Conservation (phyloP, 371 early-diverging fungal genomes). For the Mortierella sp. region DNA sequence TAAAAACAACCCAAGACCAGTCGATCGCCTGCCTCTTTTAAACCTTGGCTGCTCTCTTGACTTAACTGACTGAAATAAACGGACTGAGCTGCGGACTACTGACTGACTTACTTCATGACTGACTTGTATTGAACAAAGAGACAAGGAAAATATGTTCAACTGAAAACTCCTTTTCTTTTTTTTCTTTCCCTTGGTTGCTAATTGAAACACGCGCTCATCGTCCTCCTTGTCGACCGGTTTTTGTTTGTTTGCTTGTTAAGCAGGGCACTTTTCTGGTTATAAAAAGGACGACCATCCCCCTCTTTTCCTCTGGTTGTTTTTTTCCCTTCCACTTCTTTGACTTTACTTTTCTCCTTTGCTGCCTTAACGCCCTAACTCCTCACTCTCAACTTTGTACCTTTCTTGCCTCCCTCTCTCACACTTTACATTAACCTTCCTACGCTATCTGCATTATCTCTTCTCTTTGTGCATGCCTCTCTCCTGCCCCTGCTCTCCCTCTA, state of each 20-base stretch:
- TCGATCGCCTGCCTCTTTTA: not conserved
- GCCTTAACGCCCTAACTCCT: not conserved
- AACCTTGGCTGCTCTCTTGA: not conserved
- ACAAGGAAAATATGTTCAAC: not conserved
- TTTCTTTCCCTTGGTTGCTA: too few species aligned
- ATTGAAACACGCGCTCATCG: slow-evolving; percentile 12
- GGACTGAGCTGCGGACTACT: not conserved
- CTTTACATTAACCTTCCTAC: slow-evolving; percentile 4
- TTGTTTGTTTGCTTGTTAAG: not conserved
- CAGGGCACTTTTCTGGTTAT: not conserved
- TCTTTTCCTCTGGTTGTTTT: not conserved
- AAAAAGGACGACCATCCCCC: not conserved
- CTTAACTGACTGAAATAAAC: not conserved
- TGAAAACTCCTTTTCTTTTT: not conserved
- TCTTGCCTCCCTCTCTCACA: not conserved
- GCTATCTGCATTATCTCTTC: not conserved
- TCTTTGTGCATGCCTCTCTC: not conserved
- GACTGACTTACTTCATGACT: not conserved
- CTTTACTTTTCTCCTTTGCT: not conserved
- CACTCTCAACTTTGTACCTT: not conserved
- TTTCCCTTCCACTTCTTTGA: not conserved
- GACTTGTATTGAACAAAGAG: not conserved
- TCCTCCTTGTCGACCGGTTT: not conserved
- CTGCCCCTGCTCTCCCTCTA: not conserved
- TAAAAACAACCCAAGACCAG: slow-evolving; percentile 4